phyloP scores from a whole-genome alignment of 345 rosid genomes.

The Eucalyptus virginea region DNA sequence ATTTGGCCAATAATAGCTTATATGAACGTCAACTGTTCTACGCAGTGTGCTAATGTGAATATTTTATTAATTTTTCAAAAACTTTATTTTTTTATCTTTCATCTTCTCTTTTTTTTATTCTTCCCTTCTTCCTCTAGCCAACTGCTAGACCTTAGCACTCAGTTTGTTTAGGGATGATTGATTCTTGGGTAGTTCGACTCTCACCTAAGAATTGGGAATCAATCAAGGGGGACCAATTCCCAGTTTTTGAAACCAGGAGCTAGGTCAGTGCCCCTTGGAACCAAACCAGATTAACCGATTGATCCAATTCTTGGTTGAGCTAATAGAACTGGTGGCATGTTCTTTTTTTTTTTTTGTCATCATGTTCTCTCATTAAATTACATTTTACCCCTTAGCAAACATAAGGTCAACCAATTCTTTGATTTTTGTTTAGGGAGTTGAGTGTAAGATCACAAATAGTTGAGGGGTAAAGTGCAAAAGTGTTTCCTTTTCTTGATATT shows the following conservation, averaged over 20 bases:
- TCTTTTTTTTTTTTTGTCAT: accelerated
- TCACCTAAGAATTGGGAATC: too few relatives aligned
- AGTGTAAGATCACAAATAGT: background rate
- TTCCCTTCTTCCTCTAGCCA: background rate
- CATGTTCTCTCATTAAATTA: background rate
- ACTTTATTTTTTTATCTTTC: too few relatives aligned
- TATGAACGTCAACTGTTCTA: accelerated
- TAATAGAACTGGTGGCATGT: background rate
- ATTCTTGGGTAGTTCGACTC: accelerated
- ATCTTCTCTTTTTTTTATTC: background rate
- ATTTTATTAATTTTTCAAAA: too few relatives aligned
- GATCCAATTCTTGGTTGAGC: background rate
- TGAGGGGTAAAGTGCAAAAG: background rate
- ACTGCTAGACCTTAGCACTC: accelerated
- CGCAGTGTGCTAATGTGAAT: background rate
- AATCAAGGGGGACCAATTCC: background rate
- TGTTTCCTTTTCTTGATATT: background rate
- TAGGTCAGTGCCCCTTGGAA: accelerated
- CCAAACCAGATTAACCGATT: accelerated
- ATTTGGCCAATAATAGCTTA: accelerated
- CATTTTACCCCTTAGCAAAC: background rate
- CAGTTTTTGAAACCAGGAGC: background rate
- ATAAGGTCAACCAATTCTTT: background rate
- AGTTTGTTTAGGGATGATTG: background rate
- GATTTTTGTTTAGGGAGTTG: background rate